Base-by-base conservation (phyloP, 2,329 filamentous ascomycete genomes). In the Fusarium luffae region DNA sequence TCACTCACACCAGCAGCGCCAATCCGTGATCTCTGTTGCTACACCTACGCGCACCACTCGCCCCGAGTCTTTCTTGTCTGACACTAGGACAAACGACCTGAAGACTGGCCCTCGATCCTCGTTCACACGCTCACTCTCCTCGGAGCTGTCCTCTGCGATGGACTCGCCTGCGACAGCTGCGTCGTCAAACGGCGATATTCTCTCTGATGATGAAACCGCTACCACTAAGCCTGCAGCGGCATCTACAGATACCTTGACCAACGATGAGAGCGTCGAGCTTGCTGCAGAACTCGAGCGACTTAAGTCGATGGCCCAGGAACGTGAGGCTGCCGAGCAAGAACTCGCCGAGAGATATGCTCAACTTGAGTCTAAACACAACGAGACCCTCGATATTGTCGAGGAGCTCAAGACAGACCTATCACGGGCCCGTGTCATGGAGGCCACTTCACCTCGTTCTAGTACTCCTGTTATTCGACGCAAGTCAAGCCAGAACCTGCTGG, bases 61-160 rank as follows among this genome's bases (percentile, higher is more conserved):
- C 23, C 92, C 92, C 14, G 86, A 89, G 59, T 95, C 94, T 86
- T 96, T 96, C 90, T 90, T 96, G 88, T 93, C 90, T 68, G 90
- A 94, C 77, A 84, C 86, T 75, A 90, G 89, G 82, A 88, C 89
- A 76, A 91, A 88, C 82, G 91, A 89, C 77, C 83, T 88, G 79
- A 94, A 90, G 82, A 87, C 90, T 83, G 84, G 82, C 54, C 80
- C 85, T 83, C 82, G 78, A 72, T 93, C 92, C 81, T 94, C 92
- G 76, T 73, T 77, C 40, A 94, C 93, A 83, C 93, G 91, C 80
- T 97, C 94, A 77, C 91, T 98, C 74, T 98, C 93, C 72, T 96
- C 93, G 82, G 96, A 98, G 83, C 88, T 97, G 79, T 97, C 93
- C 76, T 97, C 92, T 79, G 93, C 89, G 84, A 89, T 92, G 87